Evolutionary conservation across 2,329 filamentous ascomycete species (phyloP), one percentile per base, ranked within the genome.

Genomic region (Furcasterigmium sp.): DNA sequence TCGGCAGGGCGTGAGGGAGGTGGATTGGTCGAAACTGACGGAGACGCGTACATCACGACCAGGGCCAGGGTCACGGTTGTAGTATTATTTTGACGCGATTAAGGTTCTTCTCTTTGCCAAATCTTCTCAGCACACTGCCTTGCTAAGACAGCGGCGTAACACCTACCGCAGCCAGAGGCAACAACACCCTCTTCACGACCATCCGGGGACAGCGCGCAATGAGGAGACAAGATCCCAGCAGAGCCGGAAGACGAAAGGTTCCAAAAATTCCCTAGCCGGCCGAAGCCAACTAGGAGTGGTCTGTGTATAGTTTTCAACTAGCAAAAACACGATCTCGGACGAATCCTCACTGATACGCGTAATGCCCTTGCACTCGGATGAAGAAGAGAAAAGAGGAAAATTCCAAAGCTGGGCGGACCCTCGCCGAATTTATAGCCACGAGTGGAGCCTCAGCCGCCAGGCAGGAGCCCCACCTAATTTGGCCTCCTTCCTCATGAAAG

Each of bases 281-380:
- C 71, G 72, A 75, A 78, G 76, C 82, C 80, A 78, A 76, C 57
- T 69, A 75, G 73, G 73, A 90, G 85, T 75, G 75, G 84, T 87
- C 84, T 85, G 78, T 42, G 75, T 75, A 73, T 86, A 87, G 84
- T 86, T 87, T 86, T 86, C 84, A 87, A 87, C 83, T 86, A 88
- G 85, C 85, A 88, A 87, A 86, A 87, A 87, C 76, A 78, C 78
- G 77, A 79, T 80, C 83, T 89, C 85, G 80, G 85, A 88, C 82
- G 78, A 82, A 83, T 87, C 85, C 81, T 89, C 85, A 89, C 82
- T 84, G 82, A 79, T 80, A 83, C 78, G 78, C 82, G 77, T 87
- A 85, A 84, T 78, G 82, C 85, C 82, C 80, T 69, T 83, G 82
- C 82, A 84, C 80, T 74, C 62, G 71, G 75, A 80, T 80, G 67